phyloP scores from a whole-genome alignment of 2,329 filamentous ascomycete genomes.

The Fusarium sambucinum region DNA sequence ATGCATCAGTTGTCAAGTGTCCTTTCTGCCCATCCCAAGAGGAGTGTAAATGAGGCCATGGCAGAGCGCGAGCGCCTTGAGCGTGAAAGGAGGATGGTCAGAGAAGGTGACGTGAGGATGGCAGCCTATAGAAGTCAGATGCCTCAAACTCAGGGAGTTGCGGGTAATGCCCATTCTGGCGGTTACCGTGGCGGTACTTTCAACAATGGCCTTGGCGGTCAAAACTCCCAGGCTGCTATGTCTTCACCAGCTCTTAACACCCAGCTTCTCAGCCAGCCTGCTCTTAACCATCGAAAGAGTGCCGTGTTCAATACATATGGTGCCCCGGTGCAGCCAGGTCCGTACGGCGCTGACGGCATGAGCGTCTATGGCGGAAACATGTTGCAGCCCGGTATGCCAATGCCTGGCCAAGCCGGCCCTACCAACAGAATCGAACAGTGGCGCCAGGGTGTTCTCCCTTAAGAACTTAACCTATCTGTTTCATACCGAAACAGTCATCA shows the following conservation, averaged over 20 bases:
- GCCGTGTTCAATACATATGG: conserved; percentile 51
- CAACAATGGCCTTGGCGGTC: conserved; percentile 65
- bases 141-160: conserved; percentile 56
- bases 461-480: conserved; percentile 7
- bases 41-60: conserved; percentile 56
- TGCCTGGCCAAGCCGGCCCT: conserved; percentile 47
- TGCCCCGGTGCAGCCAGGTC: conserved; percentile 42
- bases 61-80: conserved; percentile 58
- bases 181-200: conserved; percentile 66
- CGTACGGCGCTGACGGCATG: conserved; percentile 44
- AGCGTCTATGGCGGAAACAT: conserved; percentile 49
- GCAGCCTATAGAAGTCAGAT: conserved; percentile 63
- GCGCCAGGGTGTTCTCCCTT: conserved; percentile 57
- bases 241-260: conserved; percentile 47
- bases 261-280: conserved; percentile 40
- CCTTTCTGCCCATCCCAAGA: conserved; percentile 58
- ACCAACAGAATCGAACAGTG: conserved; percentile 58
- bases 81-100: conserved; percentile 56
- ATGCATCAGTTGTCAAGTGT: conserved; percentile 71
- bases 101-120: conserved; percentile 63
- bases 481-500: neutral
- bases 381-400: conserved; percentile 48
- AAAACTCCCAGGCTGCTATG: conserved; percentile 43
- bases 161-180: conserved; percentile 54
- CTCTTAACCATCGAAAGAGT: conserved; percentile 49